Conservation (phyloP, 2,329 filamentous ascomycete genomes). For the Pyrenochaeta sp. region DNA sequence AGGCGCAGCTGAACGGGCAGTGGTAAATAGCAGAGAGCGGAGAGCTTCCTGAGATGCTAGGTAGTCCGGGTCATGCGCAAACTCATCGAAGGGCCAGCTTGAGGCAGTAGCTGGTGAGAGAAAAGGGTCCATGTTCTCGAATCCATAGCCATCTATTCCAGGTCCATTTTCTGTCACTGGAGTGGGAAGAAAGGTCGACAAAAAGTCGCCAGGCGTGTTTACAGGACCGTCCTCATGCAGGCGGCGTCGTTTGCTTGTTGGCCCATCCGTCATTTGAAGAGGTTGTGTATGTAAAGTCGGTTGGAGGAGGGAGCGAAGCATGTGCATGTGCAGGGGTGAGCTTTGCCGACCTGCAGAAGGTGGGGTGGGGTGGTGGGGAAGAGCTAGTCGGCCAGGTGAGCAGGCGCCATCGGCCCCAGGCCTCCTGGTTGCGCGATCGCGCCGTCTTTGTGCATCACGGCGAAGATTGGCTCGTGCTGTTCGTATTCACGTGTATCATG, state of each 20-base stretch:
- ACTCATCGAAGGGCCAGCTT: slow-evolving; percentile 39
- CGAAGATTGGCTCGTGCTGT: not conserved
- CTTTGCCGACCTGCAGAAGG: not conserved
- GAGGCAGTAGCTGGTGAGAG: slow-evolving; percentile 29
- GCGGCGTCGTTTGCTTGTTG: slow-evolving; percentile 17
- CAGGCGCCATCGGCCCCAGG: not conserved
- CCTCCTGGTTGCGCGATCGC: not conserved
- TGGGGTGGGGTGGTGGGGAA: not conserved
- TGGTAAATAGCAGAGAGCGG: slow-evolving; percentile 38
- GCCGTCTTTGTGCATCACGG: not conserved
- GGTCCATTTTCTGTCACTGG: slow-evolving; percentile 8
- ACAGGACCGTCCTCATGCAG: slow-evolving; percentile 10
- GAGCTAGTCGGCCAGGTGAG: not conserved
- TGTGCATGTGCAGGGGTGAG: not conserved
- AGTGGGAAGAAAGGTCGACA: slow-evolving; percentile 10
- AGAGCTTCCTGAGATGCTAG: slow-evolving; percentile 40
- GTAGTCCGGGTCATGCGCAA: slow-evolving; percentile 38
- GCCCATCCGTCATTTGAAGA: slow-evolving; percentile 19
- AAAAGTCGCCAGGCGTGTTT: not conserved
- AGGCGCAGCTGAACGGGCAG: slow-evolving; percentile 37
- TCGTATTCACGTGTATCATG: not conserved
- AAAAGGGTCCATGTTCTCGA: slow-evolving; percentile 32
- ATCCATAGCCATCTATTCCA: slow-evolving; percentile 1
- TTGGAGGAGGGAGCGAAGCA: not conserved
- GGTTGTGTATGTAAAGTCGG: not conserved